Base-by-base conservation (phyloP, 73 alveolate species). In the Paramecium caudatum region DNA sequence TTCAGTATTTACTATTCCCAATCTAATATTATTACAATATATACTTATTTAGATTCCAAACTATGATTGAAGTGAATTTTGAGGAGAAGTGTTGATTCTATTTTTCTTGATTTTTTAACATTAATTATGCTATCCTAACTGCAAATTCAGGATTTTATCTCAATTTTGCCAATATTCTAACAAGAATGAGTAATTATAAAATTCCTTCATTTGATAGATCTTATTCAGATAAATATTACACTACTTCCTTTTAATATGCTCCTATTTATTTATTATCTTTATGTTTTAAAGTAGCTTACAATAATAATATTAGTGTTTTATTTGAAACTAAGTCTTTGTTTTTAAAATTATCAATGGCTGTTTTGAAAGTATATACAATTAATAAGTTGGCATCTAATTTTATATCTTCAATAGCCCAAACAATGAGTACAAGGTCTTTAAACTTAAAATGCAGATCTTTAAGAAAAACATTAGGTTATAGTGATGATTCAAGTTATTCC, bases 401-500 rank as follows among this genome's bases (percentile, higher is more conserved):
- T 5, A 41, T 37, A 74, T 74, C 62, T 43, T 74, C n/a, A 3
- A 74, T 21, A 3, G 88, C 43, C 88, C 88, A 74, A 3, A 74
- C 19, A 27, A 74, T 74, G 27, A 74, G 47, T 17, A 74, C 88
- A 34, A 74, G 32, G 16, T 74, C 88, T 74, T 74, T 74, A 21
- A 74, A 74, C 32, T 74, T 43, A 17, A 27, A 74, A 21, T 15
- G 36, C 5, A 16, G 43, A 25, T 41, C 80, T 23, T 23, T 55
- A 19, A 55, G 80, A 1, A 55, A 37, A 17, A 37, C 12, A 10
- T 55, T 43, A 39, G 83, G 17, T 65, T 33, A 15, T 12, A 65
- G 17, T 17, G 27, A 46, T 23, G 27, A 36, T 27, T 65, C 47
- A n/a, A 36, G 17, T 65, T 65, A 10, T 33, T 65, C 10, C 34